These are phyloP conservation scores for Fusarium caatingaense DNA, from an alignment of 2,329 filamentous ascomycete genomes.

Conservation along the genomic window DNA sequence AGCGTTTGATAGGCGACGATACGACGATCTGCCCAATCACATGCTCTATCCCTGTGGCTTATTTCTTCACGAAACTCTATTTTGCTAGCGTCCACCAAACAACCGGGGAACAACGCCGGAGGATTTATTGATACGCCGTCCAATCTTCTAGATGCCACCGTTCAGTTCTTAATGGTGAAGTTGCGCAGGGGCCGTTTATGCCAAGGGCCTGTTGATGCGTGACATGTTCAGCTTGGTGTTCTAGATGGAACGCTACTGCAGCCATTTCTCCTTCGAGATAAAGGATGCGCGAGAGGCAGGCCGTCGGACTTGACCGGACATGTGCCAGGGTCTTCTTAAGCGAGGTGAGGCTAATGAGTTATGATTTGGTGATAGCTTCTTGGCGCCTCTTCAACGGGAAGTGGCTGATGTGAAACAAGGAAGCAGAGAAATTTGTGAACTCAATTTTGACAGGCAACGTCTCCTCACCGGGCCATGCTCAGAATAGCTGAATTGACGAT, in stretches of 20 bases:
- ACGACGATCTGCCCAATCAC: not conserved
- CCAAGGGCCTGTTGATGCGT: not conserved
- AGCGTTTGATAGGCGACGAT: not conserved
- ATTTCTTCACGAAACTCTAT: not conserved
- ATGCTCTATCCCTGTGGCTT: not conserved
- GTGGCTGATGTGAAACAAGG: too few relatives aligned
- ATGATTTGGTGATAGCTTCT: accelerated
- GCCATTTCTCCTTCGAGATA: not conserved
- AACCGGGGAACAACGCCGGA: not conserved
- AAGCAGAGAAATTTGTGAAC: too few relatives aligned
- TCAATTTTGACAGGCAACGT: too few relatives aligned
- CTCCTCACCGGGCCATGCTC: too few relatives aligned
- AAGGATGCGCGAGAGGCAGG: not conserved
- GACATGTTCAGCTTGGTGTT: not conserved
- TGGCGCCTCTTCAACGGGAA: not conserved
- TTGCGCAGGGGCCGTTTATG: not conserved
- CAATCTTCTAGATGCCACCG: not conserved
- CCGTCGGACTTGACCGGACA: not conserved
- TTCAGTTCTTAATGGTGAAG: not conserved
- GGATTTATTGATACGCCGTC: not conserved
- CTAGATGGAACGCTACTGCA: not conserved
- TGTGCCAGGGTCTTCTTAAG: accelerated
- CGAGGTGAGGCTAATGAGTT: not conserved
- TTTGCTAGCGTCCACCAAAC: not conserved
- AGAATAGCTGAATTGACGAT: too few relatives aligned